Evolutionary conservation across 108 stramenopile genomes (phyloP).

Genomic region (Fragilariopsis cylindrus): DNA sequence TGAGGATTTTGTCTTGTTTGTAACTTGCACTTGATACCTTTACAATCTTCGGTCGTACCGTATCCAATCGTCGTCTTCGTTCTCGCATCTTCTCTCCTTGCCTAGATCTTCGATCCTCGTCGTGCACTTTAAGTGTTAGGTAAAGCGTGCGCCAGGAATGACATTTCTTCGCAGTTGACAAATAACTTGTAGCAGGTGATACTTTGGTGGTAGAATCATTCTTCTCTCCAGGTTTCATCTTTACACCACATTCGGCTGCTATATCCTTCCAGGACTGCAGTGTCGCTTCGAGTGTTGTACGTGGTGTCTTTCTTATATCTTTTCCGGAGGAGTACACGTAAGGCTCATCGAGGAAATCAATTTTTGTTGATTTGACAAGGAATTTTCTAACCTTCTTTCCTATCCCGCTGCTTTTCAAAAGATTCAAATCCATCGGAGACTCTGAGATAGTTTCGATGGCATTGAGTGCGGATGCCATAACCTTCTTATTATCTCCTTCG

Average conservation of each 20-base stretch:
- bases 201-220: not conserved
- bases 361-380: slow-evolving; percentile 25
- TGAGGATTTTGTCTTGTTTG: slow-evolving; percentile 37
- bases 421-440: slow-evolving; percentile 46
- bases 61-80: slow-evolving; percentile 39
- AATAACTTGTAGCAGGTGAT: slow-evolving; percentile 16
- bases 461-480: not conserved
- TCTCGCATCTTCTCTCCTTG: slow-evolving; percentile 59
- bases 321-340: slow-evolving; percentile 14
- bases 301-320: slow-evolving; percentile 31
- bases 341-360: slow-evolving; percentile 25
- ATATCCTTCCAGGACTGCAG: slow-evolving; percentile 50
- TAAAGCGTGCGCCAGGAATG: slow-evolving; percentile 54
- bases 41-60: slow-evolving; percentile 59
- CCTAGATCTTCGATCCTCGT: slow-evolving; percentile 30
- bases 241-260: slow-evolving; percentile 40
- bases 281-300: slow-evolving; percentile 27
- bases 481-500: slow-evolving; percentile 10
- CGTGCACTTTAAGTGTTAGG: slow-evolving; percentile 34
- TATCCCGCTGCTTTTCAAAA: slow-evolving; percentile 41
- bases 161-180: slow-evolving; percentile 38
- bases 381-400: slow-evolving; percentile 55
- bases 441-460: slow-evolving; percentile 30
- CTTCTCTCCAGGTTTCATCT: slow-evolving; percentile 1
- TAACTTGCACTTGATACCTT: slow-evolving; percentile 48